These are phyloP conservation scores for Amaranthus palmeri DNA, from an alignment of 148 eudicot species.

Conservation along the genomic window DNA sequence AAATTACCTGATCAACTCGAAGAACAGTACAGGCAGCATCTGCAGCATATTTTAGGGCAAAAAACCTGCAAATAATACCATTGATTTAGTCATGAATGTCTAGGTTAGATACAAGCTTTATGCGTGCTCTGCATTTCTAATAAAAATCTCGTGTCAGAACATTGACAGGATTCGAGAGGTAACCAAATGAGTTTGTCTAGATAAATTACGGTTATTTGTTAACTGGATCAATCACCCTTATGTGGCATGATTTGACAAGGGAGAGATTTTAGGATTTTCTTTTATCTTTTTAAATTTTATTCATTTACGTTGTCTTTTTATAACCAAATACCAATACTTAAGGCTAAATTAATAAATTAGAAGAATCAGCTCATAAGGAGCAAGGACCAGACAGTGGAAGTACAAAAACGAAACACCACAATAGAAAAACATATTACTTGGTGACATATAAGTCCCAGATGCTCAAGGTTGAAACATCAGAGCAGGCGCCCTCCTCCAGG, in stretches of 20 bases:
- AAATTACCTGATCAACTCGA: slow-evolving; percentile 85
- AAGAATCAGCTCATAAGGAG: too few species aligned
- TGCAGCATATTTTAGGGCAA: slow-evolving; percentile 86
- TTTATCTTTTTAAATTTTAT: too few species aligned
- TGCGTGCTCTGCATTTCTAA: too few species aligned
- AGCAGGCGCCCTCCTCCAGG: slow-evolving; percentile 71
- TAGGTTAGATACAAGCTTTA: neutral
- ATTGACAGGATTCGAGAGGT: neutral
- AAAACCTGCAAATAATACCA: slow-evolving; percentile 45
- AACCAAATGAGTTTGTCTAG: too few species aligned
- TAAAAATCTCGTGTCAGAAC: neutral
- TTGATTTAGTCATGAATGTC: neutral
- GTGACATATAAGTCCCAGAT: slow-evolving; percentile 89
- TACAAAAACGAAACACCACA: neutral
- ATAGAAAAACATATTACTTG: slow-evolving; percentile 50
- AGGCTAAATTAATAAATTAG: too few species aligned
- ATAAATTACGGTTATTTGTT: too few species aligned
- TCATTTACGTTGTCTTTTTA: too few species aligned
- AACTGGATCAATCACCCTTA: too few species aligned
- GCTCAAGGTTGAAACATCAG: slow-evolving; percentile 59
- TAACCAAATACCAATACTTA: too few species aligned
- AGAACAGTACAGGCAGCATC: slow-evolving; percentile 96
- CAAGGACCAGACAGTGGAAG: neutral
- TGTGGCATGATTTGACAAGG: too few species aligned
- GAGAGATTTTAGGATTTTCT: too few species aligned